phyloP scores from a whole-genome alignment of 1,284 basidiomycete genomes.

The Leccinum pachyderme region DNA sequence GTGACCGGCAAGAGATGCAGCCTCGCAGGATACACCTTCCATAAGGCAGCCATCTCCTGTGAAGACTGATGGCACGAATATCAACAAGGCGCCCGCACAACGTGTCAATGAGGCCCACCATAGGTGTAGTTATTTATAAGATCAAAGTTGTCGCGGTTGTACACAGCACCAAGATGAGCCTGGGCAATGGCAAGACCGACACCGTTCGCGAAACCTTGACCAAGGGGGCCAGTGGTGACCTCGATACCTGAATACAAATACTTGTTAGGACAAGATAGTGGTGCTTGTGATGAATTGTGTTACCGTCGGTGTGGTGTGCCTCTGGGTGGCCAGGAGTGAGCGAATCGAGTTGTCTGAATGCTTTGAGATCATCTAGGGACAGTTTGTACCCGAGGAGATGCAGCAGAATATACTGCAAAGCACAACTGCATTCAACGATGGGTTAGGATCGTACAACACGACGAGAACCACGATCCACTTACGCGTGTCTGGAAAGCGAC shows the following conservation, averaged over 20 bases:
- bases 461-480: slow-evolving; percentile 28
- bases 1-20: slow-evolving; percentile 90
- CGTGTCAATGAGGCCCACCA: slow-evolving; percentile 41
- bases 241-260: slow-evolving; percentile 61
- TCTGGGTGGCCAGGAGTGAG: slow-evolving; percentile 93
- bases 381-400: slow-evolving; percentile 85
- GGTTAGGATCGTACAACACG: slow-evolving; percentile 4
- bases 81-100: slow-evolving; percentile 10
- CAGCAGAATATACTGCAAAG: slow-evolving; percentile 80
- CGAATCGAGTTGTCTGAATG: slow-evolving; percentile 84
- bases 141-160: slow-evolving; percentile 85
- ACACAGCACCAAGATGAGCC: slow-evolving; percentile 84
- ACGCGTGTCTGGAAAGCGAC: slow-evolving; percentile 58
- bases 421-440: slow-evolving; percentile 54
- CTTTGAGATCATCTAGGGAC: slow-evolving; percentile 81
- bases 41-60: slow-evolving; percentile 94
- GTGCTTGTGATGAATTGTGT: slow-evolving; percentile 3
- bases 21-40: slow-evolving; percentile 92
- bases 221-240: slow-evolving; percentile 95
- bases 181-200: slow-evolving; percentile 94
- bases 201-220: slow-evolving; percentile 91
- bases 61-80: slow-evolving; percentile 55
- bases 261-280: slow-evolving; percentile 8
- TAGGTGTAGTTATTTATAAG: slow-evolving; percentile 92
- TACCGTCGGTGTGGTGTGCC: slow-evolving; percentile 82